These are phyloP conservation scores for Xylaria scruposa DNA, from an alignment of 495 filamentous ascomycete species.

Conservation along the genomic window DNA sequence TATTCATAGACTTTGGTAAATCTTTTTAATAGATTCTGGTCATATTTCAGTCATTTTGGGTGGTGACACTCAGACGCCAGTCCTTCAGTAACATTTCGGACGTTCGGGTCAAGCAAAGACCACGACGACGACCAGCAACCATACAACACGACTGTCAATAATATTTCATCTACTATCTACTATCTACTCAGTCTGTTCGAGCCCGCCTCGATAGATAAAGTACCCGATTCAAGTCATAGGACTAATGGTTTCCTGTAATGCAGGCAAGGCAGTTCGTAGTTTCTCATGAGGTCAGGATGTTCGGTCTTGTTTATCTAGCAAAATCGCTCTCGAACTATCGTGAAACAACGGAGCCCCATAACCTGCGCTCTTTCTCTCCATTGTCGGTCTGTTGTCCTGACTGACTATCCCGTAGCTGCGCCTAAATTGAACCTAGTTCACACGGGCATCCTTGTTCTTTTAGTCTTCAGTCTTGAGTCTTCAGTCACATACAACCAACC, in stretches of 20 bases:
- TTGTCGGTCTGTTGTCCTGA: background rate
- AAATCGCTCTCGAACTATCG: background rate
- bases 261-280: background rate
- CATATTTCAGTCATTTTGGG: background rate
- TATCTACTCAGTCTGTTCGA: background rate
- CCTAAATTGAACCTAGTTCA: background rate
- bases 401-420: background rate
- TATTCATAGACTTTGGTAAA: background rate
- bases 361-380: background rate
- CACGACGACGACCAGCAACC: background rate
- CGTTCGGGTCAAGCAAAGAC: background rate
- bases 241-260: background rate
- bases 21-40: background rate
- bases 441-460: background rate
- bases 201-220: background rate
- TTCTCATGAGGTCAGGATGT: background rate
- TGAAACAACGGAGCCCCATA: constrained; percentile 4
- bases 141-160: background rate
- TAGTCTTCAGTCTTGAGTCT: background rate
- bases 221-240: background rate
- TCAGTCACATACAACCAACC: background rate
- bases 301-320: background rate
- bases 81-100: background rate
- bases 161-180: background rate
- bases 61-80: background rate